Evolutionary conservation across 2,329 filamentous ascomycete genomes (phyloP).

Genomic region (Botrytis porri): DNA sequence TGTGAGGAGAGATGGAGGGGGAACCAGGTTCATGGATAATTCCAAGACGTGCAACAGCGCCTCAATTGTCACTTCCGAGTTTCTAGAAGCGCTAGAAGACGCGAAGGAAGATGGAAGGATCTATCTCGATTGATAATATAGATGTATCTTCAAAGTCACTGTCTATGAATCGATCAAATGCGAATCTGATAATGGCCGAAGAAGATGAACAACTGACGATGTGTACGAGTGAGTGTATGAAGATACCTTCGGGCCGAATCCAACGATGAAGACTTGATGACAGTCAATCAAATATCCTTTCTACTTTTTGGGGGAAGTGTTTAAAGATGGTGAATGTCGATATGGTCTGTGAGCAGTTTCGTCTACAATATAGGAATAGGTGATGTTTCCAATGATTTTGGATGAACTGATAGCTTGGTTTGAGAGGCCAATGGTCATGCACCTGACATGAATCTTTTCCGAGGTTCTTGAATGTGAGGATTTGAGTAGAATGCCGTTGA

Average conservation of each 20-base stretch:
- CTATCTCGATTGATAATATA: background rate
- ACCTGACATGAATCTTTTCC: slow-evolving; percentile 11
- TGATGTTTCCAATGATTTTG: slow-evolving; percentile 1
- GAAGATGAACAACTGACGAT: background rate
- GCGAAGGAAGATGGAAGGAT: background rate
- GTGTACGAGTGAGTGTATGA: background rate
- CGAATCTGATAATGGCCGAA: background rate
- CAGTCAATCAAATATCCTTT: background rate
- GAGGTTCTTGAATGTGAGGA: background rate
- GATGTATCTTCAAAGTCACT: background rate
- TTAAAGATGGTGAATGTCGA: slow-evolving; percentile 14
- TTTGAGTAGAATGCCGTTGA: slow-evolving; percentile 23
- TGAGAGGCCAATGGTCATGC: slow-evolving; percentile 22
- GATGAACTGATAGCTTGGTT: slow-evolving; percentile 26
- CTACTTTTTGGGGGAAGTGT: background rate
- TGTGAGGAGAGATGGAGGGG: background rate
- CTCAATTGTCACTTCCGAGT: background rate
- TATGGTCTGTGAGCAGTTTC: background rate
- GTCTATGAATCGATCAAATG: background rate
- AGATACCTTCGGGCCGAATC: background rate
- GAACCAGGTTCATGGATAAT: slow-evolving; percentile 12
- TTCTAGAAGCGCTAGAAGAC: slow-evolving; percentile 15
- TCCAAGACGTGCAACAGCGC: background rate
- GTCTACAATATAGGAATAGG: background rate
- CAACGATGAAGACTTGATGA: background rate